Percentiles rank a stretch among this genome's conserved stretches.
Evolutionary conservation across 176 grass and related monocot species (phyloP).

Genomic region (Microstegium vimineum): DNA sequence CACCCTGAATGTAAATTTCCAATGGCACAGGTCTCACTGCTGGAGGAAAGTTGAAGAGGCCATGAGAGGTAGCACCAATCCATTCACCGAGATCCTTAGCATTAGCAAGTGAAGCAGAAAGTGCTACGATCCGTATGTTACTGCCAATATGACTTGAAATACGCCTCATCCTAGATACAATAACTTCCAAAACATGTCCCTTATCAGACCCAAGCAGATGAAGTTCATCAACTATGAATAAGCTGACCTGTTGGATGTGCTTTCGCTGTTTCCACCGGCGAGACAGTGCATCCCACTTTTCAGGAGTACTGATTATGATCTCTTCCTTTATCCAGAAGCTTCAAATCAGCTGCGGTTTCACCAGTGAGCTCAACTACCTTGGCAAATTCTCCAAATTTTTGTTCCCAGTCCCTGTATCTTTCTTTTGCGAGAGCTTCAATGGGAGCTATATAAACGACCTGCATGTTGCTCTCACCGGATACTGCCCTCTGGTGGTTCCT

Average conservation of each 20-base stretch:
- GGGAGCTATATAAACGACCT: conserved; percentile 87
- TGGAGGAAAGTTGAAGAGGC: conserved; percentile 94
- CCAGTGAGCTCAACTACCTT: conserved; percentile 85
- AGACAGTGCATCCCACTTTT: conserved; percentile 96
- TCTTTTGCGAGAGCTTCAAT: conserved; percentile 92
- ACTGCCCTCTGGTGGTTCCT: conserved; percentile 71
- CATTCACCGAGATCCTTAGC: conserved; percentile 96
- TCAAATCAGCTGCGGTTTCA: conserved; percentile 83
- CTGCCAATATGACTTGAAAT: conserved; percentile 81
- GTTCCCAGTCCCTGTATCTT: conserved; percentile 79
- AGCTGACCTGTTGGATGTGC: conserved; percentile 72
- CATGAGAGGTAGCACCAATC: conserved; percentile 84
- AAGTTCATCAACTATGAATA: conserved; percentile 95
- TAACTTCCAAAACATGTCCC: conserved; percentile 78
- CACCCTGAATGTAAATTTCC: conserved; percentile 95
- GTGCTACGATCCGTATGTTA: conserved; percentile 84
- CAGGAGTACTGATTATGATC: conserved; percentile 97
- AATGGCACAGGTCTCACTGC: conserved; percentile 81
- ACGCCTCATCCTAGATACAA: conserved; percentile 91
- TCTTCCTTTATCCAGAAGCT: conserved; percentile 91
- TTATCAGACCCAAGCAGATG: conserved; percentile 85
- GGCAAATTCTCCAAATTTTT: conserved; percentile 68
- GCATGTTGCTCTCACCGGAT: conserved; percentile 61
- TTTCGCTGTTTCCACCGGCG: conserved; percentile 92
- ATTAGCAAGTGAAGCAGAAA: conserved; percentile 93